Base-by-base conservation (phyloP, 2,329 filamentous ascomycete species). In the Cladosporium oxysporum region DNA sequence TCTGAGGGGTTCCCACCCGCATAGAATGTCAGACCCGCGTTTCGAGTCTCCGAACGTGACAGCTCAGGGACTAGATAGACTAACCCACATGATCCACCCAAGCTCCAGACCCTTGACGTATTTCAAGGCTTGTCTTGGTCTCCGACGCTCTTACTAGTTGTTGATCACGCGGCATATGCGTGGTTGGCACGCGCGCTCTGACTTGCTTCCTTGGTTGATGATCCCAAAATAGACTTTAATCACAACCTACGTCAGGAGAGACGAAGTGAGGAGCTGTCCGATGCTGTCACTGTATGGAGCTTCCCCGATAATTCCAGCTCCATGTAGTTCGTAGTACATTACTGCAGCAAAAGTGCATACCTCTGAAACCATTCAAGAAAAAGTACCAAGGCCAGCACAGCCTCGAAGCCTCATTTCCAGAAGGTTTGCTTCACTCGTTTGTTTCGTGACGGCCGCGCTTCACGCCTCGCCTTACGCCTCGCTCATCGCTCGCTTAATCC, bases 381-480 rank as follows among this genome's bases (percentile, higher is more conserved):
- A 12, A 47, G 5, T 21, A 21, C n/a, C 33, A 31, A 41, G 41
- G 28, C 57, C 8, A 59, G 57, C 57, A 59, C 57, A 59, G 57
- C 57, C 57, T 59, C 57, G 3, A 59, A 52, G 47, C 59, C 55
- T 64, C 55, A 37, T 41, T 57, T 55, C 53, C 41, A 18, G 53
- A 62, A 63, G 59, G 59, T 63, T 66, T 58, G 52, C 52, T 58
- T 58, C 33, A n/a, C 33, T 47, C 52, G 29, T 50, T 62, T 66
- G 59, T 31, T 26, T 60, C 50, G 37, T 18, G 41, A 28, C n/a
- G 23, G 55, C 53, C 47, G 23, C 47, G 50, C 50, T 53, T 33
- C 23, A 29, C 50, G 50, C 49, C 26, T 50, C 26, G 52, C 52
- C 28, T 53, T n/a, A 31, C 53, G 23, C 61, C 52, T 44, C 33